Conservation (phyloP, 116 monocot species). For the Posidonia oceanica region DNA sequence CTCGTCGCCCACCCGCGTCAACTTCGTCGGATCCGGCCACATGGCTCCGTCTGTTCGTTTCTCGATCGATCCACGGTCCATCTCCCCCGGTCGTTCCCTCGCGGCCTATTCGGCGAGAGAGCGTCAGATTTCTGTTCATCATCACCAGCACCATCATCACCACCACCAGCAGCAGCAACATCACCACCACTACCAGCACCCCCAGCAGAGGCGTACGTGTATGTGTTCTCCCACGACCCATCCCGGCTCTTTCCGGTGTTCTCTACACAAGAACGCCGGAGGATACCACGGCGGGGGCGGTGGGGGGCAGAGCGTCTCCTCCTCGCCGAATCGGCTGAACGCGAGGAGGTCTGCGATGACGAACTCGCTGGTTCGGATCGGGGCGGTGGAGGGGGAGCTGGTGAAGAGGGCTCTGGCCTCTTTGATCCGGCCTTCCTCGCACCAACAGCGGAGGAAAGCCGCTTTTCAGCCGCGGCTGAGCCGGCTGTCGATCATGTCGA, state of each 20-base stretch:
- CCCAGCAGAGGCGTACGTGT: conserved; percentile 31
- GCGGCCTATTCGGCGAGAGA: no score
- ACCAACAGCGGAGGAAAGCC: conserved; percentile 48
- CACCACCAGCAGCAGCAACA: conserved; percentile 7
- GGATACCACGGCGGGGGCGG: conserved; percentile 2
- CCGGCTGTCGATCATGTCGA: conserved; percentile 62
- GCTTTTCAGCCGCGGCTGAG: conserved; percentile 53
- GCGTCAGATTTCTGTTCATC: no score
- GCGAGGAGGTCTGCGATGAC: conserved; percentile 63
- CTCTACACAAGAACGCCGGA: conserved; percentile 42
- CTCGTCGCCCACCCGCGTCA: conserved; percentile 51
- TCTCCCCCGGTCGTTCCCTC: neutral
- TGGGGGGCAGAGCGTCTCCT: conserved; percentile 2
- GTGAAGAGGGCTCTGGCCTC: conserved; percentile 56
- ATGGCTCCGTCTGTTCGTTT: conserved; percentile 25
- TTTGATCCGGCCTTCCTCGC: conserved; percentile 54
- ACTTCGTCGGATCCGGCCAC: conserved; percentile 21
- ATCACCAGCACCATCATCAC: no score
- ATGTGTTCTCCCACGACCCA: conserved; percentile 73
- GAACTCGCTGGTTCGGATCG: conserved; percentile 60
- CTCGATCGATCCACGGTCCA: conserved; percentile 21
- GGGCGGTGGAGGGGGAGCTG: conserved; percentile 60
- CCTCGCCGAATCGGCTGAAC: conserved; percentile 42
- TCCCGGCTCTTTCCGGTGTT: conserved; percentile 61
- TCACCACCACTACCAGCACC: conserved; percentile 1